Evolutionary conservation across 495 filamentous ascomycete species (phyloP), one percentile per base, ranked within the genome.

Genomic region (Daldinia caldariorum): DNA sequence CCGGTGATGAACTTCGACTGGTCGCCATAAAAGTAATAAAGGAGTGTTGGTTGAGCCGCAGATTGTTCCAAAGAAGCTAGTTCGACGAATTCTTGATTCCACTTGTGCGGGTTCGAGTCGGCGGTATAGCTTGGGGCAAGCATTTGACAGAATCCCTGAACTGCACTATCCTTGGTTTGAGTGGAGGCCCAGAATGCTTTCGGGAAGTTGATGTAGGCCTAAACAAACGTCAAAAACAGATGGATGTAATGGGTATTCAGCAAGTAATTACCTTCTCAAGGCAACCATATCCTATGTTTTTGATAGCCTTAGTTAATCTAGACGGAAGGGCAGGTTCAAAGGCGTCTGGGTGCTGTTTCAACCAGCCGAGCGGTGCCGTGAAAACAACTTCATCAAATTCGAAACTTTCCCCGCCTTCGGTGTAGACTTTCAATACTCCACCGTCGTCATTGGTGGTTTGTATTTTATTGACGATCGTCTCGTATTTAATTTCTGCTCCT

Each of bases 1-100:
- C 83, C 70, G 0, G 82, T 81, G 12, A 87, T 74, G 67, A 78
- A 82, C 66, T 72, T 75, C 20, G 81, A 89, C 76, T 86, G 85
- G 60, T 78, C 81, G 6, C 94, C 95, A 74, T 90, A 93, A 66
- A 89, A 89, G 83, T 99, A 99, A 84, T 96, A 99, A 26, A 99
- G 86, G 18, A 99, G 84, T 2, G 94, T 97, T 12, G 95, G 92
- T 35, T 97, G 94, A 4, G 89, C 84, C 70, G 79, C 85, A 0
- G 82, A 73, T 0, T 71, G 65, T 0, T 87, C 84, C 18, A 97
- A 83, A 3, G 90, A 86, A 47, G 90, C 87, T 35, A 99, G 82
- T 61, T 94, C 93, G 65, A 97, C 81, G 68, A 85, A 83, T 81
- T 95, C 91, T 80, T 93, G 91, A 70, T 89, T 89, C 92, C 92